These are phyloP conservation scores for Colletotrichum liaoningense DNA, from an alignment of 2,329 filamentous ascomycete species.

Conservation along the genomic window DNA sequence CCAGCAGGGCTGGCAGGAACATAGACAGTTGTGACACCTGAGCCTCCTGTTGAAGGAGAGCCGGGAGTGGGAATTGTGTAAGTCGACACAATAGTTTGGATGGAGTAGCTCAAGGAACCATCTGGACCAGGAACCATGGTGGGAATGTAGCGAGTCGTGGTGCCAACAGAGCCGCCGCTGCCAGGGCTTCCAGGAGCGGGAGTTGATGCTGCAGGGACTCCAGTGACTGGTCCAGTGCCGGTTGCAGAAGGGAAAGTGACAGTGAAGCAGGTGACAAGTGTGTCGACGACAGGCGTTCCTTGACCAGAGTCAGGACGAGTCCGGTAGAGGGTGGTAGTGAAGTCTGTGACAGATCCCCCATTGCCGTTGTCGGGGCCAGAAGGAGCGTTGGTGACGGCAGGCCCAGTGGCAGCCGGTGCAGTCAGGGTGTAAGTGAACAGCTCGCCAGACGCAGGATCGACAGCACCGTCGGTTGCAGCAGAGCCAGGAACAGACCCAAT, in stretches of 20 bases:
- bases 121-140: slow-evolving; percentile 42
- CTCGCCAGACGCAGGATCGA: slow-evolving; percentile 6
- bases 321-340: slow-evolving; percentile 35
- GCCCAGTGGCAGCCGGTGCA: not conserved
- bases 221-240: slow-evolving; percentile 9
- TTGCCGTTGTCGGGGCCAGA: not conserved
- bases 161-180: slow-evolving; percentile 11
- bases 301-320: slow-evolving; percentile 16
- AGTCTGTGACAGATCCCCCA: slow-evolving; percentile 8
- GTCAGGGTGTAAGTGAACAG: slow-evolving; percentile 7
- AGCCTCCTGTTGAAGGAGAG: slow-evolving; percentile 28
- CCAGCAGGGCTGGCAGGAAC: not conserved
- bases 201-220: not conserved
- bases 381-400: not conserved
- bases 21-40: not conserved
- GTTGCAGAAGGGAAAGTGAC: slow-evolving; percentile 36
- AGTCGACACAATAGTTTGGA: slow-evolving; percentile 46
- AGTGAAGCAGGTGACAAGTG: slow-evolving; percentile 41
- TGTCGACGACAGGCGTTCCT: slow-evolving; percentile 26
- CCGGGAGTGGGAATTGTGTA: slow-evolving; percentile 40
- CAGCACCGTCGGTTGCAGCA: not conserved
- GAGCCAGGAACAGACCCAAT: not conserved
- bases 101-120: slow-evolving; percentile 43
- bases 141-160: slow-evolving; percentile 14
- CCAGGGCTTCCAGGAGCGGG: not conserved